A percentile compares a stretch with the other conserved stretches of the same genome.
phyloP scores from a whole-genome alignment of 768 basidiomycete genomes.

The Daedaleopsis sinensis region DNA sequence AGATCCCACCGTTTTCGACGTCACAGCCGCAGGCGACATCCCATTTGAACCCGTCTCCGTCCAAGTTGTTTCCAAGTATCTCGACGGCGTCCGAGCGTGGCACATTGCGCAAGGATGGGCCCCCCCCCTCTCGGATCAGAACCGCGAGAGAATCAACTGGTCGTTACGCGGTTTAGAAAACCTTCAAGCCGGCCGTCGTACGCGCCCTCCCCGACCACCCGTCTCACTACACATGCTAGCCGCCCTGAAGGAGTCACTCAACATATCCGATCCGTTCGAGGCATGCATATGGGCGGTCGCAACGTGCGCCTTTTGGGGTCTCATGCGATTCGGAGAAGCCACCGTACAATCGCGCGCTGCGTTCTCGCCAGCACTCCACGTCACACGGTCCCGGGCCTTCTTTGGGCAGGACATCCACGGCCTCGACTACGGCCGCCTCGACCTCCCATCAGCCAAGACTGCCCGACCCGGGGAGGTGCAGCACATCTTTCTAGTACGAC shows the following conservation, averaged over 20 bases:
- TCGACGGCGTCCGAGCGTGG: constrained; percentile 41
- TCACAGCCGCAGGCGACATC: constrained; percentile 5
- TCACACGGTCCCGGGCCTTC: constrained; percentile 27
- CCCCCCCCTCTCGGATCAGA: constrained; percentile 28
- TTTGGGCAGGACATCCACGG: constrained; percentile 30
- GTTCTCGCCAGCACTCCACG: constrained; percentile 29
- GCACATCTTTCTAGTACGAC: constrained; percentile 29
- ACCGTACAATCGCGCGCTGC: constrained; percentile 25
- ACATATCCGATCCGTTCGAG: constrained; percentile 38
- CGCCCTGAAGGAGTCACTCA: constrained; percentile 24
- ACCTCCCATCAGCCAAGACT: constrained; percentile 42
- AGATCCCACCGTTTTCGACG: constrained; percentile 26
- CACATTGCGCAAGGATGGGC: constrained; percentile 44
- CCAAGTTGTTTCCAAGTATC: constrained; percentile 33
- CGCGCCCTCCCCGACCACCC: constrained; percentile 33
- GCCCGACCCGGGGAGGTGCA: constrained; percentile 37
- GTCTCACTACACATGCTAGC: constrained; percentile 37
- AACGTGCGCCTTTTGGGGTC: constrained; percentile 41
- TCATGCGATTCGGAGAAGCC: constrained; percentile 43
- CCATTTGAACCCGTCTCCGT: constrained; percentile 38
- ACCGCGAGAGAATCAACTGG: constrained; percentile 28
- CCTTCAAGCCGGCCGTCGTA: constrained; percentile 19
- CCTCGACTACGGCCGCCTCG: constrained; percentile 31
- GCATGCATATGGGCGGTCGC: constrained; percentile 43
- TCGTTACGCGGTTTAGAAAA: constrained; percentile 35